Conservation (phyloP, 495 filamentous ascomycete species). For the Neurospora sp. region DNA sequence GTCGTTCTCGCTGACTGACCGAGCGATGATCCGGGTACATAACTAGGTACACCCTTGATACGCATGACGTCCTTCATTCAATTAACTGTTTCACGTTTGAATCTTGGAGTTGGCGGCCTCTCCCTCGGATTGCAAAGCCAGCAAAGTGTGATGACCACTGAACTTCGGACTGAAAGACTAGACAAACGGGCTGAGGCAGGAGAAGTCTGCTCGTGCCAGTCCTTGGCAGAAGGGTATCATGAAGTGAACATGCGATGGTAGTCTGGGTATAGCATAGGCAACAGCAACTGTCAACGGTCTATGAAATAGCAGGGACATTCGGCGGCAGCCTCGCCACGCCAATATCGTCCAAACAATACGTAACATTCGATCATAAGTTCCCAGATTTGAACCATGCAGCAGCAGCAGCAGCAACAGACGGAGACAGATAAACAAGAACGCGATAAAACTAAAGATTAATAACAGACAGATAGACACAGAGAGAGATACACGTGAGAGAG, state of each 20-base stretch:
- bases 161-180: background rate
- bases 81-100: background rate
- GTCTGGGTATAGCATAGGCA: background rate
- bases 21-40: background rate
- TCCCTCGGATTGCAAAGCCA: background rate
- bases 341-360: background rate
- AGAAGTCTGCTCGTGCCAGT: background rate
- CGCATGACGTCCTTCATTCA: background rate
- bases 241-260: background rate
- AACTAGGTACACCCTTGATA: background rate
- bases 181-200: background rate
- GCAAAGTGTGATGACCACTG: background rate
- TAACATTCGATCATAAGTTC: background rate
- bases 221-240: too few relatives aligned
- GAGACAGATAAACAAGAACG: slow-evolving; percentile 11
- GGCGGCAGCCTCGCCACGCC: background rate
- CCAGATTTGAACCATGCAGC: background rate
- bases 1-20: background rate
- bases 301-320: background rate
- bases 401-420: background rate
- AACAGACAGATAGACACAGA: slow-evolving; percentile 15
- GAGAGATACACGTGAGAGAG: background rate
- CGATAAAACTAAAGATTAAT: slow-evolving; percentile 20
- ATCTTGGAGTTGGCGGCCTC: background rate
- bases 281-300: background rate